Evolutionary conservation across 352 stramenopile species (phyloP).

Genomic region (Globisporangium mamillatum): DNA sequence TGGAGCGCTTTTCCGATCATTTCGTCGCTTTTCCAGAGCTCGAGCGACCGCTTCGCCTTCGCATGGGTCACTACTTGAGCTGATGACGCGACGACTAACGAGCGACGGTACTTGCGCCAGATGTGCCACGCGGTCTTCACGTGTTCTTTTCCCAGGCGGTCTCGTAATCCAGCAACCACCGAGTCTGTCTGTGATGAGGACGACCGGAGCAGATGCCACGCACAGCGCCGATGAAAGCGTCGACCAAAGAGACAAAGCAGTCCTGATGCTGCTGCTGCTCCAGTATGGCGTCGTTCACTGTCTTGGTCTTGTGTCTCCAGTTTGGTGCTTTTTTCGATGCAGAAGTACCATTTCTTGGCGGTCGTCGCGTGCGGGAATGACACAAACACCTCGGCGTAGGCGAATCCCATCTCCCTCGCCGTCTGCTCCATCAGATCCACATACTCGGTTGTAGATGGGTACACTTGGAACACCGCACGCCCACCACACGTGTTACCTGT

Average conservation of each 20-base stretch:
- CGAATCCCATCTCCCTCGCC: constrained; percentile 43
- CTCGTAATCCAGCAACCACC: constrained; percentile 22
- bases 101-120: constrained; percentile 61
- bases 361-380: constrained; percentile 64
- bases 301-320: neutral
- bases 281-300: neutral
- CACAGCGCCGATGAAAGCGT: constrained; percentile 52
- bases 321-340: constrained; percentile 12
- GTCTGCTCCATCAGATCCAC: constrained; percentile 60
- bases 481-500: neutral
- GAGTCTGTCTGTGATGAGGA: neutral
- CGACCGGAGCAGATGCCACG: constrained; percentile 46
- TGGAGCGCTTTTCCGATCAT: constrained; percentile 47
- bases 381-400: constrained; percentile 55
- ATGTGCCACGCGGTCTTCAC: constrained; percentile 71
- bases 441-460: constrained; percentile 46
- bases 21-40: constrained; percentile 64
- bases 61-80: constrained; percentile 23
- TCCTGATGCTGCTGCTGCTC: neutral
- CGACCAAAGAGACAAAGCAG: constrained; percentile 55
- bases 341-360: constrained; percentile 80
- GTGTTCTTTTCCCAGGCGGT: constrained; percentile 56
- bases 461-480: constrained; percentile 68
- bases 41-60: constrained; percentile 55
- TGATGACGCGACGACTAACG: constrained; percentile 11